Conservation (phyloP, 805 yeast genomes). For the Pichia pseudocactophila region DNA sequence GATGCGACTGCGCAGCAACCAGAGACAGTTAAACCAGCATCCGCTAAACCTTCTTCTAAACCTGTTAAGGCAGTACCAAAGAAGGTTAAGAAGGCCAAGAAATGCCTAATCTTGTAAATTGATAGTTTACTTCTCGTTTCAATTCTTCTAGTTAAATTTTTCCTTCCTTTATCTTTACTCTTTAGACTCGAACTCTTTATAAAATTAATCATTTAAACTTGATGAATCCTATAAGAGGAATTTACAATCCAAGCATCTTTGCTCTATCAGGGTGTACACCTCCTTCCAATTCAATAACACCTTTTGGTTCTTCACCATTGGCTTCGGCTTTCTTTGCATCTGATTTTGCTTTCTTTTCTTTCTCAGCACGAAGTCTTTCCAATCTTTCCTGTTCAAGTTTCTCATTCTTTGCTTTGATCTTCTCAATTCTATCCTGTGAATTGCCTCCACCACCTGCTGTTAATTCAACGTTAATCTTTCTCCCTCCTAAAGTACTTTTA, state of each 20-base stretch:
- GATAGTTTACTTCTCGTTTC: background rate
- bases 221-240: background rate
- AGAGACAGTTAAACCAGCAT: background rate
- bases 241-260: slow-evolving; percentile 28
- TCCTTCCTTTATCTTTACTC: slow-evolving; percentile 2
- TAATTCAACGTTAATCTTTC: slow-evolving; percentile 89
- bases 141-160: slow-evolving; percentile 3
- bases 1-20: background rate
- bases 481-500: slow-evolving; percentile 55
- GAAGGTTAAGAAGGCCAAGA: slow-evolving; percentile 36
- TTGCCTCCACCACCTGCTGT: slow-evolving; percentile 99
- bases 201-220: slow-evolving; percentile 12
- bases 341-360: slow-evolving; percentile 31
- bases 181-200: slow-evolving; percentile 5
- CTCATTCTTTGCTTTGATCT: slow-evolving; percentile 72
- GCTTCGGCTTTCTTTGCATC: slow-evolving; percentile 18
- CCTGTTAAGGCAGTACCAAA: slow-evolving; percentile 8
- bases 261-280: slow-evolving; percentile 64
- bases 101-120: slow-evolving; percentile 37
- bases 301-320: background rate
- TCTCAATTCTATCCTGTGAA: slow-evolving; percentile 53
- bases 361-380: slow-evolving; percentile 41
- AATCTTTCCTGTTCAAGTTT: slow-evolving; percentile 63
- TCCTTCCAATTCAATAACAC: slow-evolving; percentile 16
- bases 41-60: slow-evolving; percentile 6